phyloP scores from a whole-genome alignment of 1,284 basidiomycete genomes.

The Heterobasidion irregulare region DNA sequence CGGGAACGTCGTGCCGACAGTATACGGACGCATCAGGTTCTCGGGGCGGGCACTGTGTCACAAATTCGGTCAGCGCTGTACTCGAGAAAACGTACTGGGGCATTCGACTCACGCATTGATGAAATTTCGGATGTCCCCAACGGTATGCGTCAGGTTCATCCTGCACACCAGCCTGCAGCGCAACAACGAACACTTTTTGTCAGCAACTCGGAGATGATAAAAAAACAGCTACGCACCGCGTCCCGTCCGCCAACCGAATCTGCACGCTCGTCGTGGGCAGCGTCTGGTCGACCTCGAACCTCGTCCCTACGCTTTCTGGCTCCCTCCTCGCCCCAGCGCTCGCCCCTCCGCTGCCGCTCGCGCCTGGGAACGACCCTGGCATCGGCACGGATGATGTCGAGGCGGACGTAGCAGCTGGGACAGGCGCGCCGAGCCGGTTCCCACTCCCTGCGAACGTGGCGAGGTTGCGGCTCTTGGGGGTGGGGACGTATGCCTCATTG shows the following conservation, averaged over 20 bases:
- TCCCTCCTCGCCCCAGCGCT: constrained; percentile 17
- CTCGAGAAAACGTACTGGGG: not conserved
- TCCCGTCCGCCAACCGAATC: constrained; percentile 85
- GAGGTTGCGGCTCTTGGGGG: constrained; percentile 28
- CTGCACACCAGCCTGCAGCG: constrained; percentile 65
- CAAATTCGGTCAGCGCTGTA: not conserved
- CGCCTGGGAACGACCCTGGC: constrained; percentile 48
- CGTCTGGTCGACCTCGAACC: constrained; percentile 77
- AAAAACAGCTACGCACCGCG: constrained; percentile 39
- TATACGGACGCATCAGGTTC: constrained; percentile 56
- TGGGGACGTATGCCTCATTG: constrained; percentile 66
- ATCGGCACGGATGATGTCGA: constrained; percentile 25
- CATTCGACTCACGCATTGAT: constrained; percentile 75
- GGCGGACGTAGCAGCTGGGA: constrained; percentile 31
- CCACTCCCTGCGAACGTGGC: constrained; percentile 72
- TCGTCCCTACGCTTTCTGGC: constrained; percentile 35
- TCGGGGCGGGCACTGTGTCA: constrained; percentile 63
- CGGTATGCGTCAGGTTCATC: constrained; percentile 90
- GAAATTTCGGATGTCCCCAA: constrained; percentile 79
- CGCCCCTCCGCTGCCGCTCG: not conserved
- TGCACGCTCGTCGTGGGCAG: constrained; percentile 89
- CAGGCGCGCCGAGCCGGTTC: constrained; percentile 73
- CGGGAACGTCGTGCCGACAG: constrained; percentile 83
- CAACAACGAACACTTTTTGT: not conserved
- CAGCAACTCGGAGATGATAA: not conserved